Base-by-base conservation (phyloP, 306 rosid genomes). In the Pyrus communis region DNA sequence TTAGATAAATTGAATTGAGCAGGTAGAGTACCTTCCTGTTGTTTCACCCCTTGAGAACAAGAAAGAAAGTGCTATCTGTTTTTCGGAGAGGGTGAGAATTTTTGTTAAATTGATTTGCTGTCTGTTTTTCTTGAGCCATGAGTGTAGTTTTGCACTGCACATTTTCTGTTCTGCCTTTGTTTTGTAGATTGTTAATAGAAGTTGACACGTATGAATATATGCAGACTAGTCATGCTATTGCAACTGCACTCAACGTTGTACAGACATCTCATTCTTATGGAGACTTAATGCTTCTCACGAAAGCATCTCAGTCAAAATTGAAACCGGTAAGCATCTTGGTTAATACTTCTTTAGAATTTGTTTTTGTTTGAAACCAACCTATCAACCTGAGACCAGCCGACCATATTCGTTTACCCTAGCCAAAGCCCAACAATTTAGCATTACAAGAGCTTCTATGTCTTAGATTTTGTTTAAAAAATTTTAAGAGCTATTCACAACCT, bases 11-110 rank as follows among this genome's bases (percentile, higher is more conserved):
- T 69, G 74, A 62, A 71, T 75, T 79, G 72, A 78, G 67, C 96
- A 96, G 99, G 96, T 96, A 49, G 99, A 96, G 77, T 96, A 96
- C 83, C 98, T 96, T 86, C 97, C 99, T 45, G 85, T 92, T 78
- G 77, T 96, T 78, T 85, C 88, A 76, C 91, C 98, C 7, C 82
- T 81, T 63, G 80, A 82, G 79, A 86, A 88, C 74, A 86, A 80
- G 76, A 90, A 91, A 82, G 99, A 96, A 88, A 89, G 89, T 45
- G 85, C 98, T 51, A 62, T 60, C 60, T 86, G 82, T 74, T 92
- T 91, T 85, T 81, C 97, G 57, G 80, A 89, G 81, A 86, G 96
- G 93, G 99, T 96, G 80, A 87, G 96, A 77, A 23, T 78, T 79
- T 69, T 60, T 55, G 46, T 63, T 2, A 8, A 71, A 23, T 63